Evolutionary conservation across 306 rosid genomes (phyloP).

Genomic region (Cicer cuneatum): DNA sequence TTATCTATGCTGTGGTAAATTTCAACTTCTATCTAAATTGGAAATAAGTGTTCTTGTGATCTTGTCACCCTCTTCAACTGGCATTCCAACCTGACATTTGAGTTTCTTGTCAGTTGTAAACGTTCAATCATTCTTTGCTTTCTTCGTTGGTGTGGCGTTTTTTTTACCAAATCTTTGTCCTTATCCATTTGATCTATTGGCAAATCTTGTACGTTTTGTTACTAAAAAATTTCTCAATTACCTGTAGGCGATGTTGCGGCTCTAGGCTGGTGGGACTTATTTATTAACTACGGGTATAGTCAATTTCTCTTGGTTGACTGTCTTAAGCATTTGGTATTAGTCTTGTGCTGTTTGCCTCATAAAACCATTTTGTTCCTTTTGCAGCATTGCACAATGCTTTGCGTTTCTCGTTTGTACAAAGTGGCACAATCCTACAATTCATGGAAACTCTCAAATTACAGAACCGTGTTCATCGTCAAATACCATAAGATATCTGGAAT

Average conservation of each 20-base stretch:
- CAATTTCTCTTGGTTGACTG: conserved; percentile 34
- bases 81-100: too few species aligned
- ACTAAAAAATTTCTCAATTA: conserved; percentile 35
- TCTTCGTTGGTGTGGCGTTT: too few species aligned
- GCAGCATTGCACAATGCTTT: conserved; percentile 97
- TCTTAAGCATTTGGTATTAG: conserved; percentile 16
- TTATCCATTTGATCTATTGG: not conserved
- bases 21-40: too few species aligned
- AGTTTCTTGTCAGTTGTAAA: too few species aligned
- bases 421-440: conserved; percentile 95
- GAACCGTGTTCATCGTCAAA: conserved; percentile 69
- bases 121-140: too few species aligned
- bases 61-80: too few species aligned
- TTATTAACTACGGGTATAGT: conserved; percentile 82
- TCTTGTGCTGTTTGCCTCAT: conserved; percentile 37
- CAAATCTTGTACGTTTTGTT: conserved; percentile 10
- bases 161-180: not conserved
- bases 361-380: conserved; percentile 44
- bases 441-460: conserved; percentile 62
- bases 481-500: conserved; percentile 66
- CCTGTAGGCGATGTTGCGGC: conserved; percentile 85
- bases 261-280: conserved; percentile 98
- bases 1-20: too few species aligned
- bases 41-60: too few species aligned
- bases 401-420: conserved; percentile 94